These are phyloP conservation scores for Cyberlindnera nakhonratchasimensis DNA, from an alignment of 805 yeast genomes.

Conservation along the genomic window DNA sequence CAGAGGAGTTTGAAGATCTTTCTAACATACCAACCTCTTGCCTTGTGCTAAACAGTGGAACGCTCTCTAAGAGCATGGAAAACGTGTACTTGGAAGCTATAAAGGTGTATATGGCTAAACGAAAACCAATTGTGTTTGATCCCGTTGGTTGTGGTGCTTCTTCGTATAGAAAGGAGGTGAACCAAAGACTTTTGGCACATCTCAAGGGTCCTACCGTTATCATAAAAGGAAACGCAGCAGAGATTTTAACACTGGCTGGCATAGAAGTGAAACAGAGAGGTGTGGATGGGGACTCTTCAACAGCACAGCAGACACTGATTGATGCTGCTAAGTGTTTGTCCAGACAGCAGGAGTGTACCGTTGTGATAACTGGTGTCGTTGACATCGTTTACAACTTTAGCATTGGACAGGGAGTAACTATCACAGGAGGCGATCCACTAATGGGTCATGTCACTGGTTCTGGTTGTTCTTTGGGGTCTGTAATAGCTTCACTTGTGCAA, in stretches of 20 bases:
- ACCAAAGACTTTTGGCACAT: conserved; percentile 46
- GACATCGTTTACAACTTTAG: conserved; percentile 41
- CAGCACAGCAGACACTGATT: conserved; percentile 26
- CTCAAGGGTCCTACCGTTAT: conserved; percentile 53
- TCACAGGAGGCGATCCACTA: conserved; percentile 56
- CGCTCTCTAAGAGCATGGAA: conserved; percentile 40
- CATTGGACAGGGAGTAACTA: conserved; percentile 32
- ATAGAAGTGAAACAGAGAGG: conserved; percentile 56
- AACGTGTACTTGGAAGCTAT: conserved; percentile 49
- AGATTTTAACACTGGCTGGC: conserved; percentile 61
- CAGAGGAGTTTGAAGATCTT: conserved; percentile 64
- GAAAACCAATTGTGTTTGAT: conserved; percentile 71
- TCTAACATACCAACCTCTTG: conserved; percentile 52
- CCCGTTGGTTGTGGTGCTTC: conserved; percentile 96
- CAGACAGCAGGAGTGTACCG: conserved; percentile 47
- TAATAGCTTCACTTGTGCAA: conserved; percentile 46
- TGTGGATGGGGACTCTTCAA: conserved; percentile 49
- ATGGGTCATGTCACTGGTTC: conserved; percentile 76
- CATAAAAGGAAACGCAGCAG: conserved; percentile 86
- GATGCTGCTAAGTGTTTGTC: conserved; percentile 49
- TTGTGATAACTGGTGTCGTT: conserved; percentile 65
- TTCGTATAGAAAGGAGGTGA: conserved; percentile 45
- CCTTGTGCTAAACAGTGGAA: conserved; percentile 73
- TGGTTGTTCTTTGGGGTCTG: conserved; percentile 80
- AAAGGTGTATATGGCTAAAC: conserved; percentile 49